Evolutionary conservation across 495 filamentous ascomycete species (phyloP), one percentile per base, ranked within the genome.

Genomic region (Cercophora sp.): DNA sequence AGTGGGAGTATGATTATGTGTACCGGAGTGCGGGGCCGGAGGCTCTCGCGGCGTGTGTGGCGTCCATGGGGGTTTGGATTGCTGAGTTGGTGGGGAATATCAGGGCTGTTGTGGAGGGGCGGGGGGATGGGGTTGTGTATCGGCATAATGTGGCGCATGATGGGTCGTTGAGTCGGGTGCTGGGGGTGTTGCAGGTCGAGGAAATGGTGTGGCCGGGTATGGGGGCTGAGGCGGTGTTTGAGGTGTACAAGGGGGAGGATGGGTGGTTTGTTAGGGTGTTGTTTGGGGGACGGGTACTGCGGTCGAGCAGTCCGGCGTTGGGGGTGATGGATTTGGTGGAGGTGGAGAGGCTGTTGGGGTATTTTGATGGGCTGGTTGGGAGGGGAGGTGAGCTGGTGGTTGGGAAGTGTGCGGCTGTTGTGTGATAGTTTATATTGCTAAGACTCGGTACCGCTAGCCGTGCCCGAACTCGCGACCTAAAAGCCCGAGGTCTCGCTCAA

Each of bases 171-270:
- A 79, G 79, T 6, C 65, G 74, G 3, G 53, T 89, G n/a, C 60
- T 89, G 22, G 71, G 73, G 3, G 73, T 86, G n/a, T 61, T 89
- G 51, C 85, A 88, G 60, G 58, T 83, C 3, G 79, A 85, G 31
- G 58, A 66, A 32, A 88, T 88, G 84, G 79, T 86, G 3, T 89
- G 85, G 85, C 85, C 84, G 0, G 85, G 85, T 0, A 85, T 88
- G 82, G 85, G 85, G 1, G 68, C 73, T 8, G 85, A 88, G 62
- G 69, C 88, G 5, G 75, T 86, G 0, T 87, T 89, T 60, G 85
- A 89, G 69, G 35, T 86, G 9, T 85, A 81, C 48, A 31, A 44
- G 52, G 44, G 36, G 39, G 24, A 53, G 5, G 53, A 51, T 8
- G 52, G 39, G 18, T 72, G 66, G 51, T 83, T 71, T 45, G 62